phyloP scores from a whole-genome alignment of 345 rosid species.

The Lumnitzera racemosa region DNA sequence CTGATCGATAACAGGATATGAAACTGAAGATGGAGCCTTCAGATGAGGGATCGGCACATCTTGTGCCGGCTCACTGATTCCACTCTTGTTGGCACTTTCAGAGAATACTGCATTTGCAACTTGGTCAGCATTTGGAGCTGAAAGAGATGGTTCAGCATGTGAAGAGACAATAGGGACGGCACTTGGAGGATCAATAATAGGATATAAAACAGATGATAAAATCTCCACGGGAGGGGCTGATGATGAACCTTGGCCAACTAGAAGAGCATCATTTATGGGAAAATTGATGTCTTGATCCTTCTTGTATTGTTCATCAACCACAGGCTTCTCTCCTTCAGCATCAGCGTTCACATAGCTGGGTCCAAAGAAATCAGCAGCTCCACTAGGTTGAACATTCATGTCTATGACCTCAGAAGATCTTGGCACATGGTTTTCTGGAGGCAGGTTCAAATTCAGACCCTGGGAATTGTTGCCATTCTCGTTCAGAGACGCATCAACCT shows the following conservation, averaged over 20 bases:
- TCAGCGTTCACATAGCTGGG: conserved; percentile 7
- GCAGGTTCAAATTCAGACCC: conserved; percentile 64
- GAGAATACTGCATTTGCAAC: too few relatives aligned
- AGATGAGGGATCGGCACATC: neutral
- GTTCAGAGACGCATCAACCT: conserved; percentile 61
- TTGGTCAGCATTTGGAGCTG: too few relatives aligned
- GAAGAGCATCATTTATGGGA: conserved; percentile 28
- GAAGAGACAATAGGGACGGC: conserved; percentile 5
- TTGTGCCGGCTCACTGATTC: conserved; percentile 7
- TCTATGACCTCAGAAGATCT: conserved; percentile 20
- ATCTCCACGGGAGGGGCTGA: conserved; percentile 14
- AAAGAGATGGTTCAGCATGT: too few relatives aligned
- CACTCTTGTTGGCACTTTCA: too few relatives aligned
- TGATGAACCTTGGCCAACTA: conserved; percentile 24
- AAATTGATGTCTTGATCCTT: conserved; percentile 32
- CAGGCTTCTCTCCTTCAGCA: conserved; percentile 12
- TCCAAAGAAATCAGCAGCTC: conserved; percentile 18
- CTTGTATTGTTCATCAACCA: conserved; percentile 19
- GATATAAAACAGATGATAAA: conserved; percentile 26
- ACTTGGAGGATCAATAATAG: conserved; percentile 41
- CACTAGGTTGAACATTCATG: conserved; percentile 26
- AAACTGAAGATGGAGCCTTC: neutral
- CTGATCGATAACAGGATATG: neutral
- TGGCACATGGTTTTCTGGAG: conserved; percentile 28
- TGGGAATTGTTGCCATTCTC: conserved; percentile 18